Conservation (phyloP, 768 basidiomycete genomes). For the Amyloporia xantha region DNA sequence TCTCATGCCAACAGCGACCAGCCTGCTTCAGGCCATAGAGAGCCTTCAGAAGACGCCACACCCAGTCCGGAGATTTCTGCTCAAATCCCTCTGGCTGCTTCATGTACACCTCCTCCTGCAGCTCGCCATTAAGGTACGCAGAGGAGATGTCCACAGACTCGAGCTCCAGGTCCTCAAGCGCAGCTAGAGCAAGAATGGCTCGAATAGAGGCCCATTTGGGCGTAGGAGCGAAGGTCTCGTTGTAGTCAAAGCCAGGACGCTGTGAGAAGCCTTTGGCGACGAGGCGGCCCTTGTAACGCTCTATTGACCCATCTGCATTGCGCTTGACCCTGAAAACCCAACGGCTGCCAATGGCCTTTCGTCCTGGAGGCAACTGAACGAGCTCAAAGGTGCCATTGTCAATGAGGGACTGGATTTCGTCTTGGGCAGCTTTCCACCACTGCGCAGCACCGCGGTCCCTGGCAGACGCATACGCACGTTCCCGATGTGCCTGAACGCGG, state of each 20-base stretch:
- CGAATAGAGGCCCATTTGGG: conserved; percentile 17
- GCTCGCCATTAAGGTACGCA: conserved; percentile 24
- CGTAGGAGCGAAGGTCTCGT: conserved; percentile 27
- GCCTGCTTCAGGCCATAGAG: conserved; percentile 41
- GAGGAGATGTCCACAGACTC: conserved; percentile 21
- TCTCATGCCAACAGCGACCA: conserved; percentile 31
- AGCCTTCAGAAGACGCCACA: conserved; percentile 20
- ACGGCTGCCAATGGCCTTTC: conserved; percentile 25
- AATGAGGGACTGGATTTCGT: conserved; percentile 14
- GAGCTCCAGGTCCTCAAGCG: conserved; percentile 19
- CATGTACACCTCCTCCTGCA: conserved; percentile 26
- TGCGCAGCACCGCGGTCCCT: no score
- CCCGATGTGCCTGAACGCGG: no score
- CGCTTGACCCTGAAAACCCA: conserved; percentile 36
- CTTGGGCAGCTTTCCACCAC: conserved; percentile 14
- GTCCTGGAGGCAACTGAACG: conserved; percentile 21
- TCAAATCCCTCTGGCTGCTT: conserved; percentile 20
- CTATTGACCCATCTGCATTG: conserved; percentile 29
- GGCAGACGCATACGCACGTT: no score
- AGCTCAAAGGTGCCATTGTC: conserved; percentile 27
- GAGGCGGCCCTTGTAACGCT: conserved; percentile 31
- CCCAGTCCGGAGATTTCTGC: conserved; percentile 6
- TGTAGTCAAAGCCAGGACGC: conserved; percentile 27
- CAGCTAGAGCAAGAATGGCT: conserved; percentile 20
- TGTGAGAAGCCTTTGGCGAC: conserved; percentile 31